Base-by-base conservation (phyloP, 345 rosid genomes). In the Melastoma malabathricum region DNA sequence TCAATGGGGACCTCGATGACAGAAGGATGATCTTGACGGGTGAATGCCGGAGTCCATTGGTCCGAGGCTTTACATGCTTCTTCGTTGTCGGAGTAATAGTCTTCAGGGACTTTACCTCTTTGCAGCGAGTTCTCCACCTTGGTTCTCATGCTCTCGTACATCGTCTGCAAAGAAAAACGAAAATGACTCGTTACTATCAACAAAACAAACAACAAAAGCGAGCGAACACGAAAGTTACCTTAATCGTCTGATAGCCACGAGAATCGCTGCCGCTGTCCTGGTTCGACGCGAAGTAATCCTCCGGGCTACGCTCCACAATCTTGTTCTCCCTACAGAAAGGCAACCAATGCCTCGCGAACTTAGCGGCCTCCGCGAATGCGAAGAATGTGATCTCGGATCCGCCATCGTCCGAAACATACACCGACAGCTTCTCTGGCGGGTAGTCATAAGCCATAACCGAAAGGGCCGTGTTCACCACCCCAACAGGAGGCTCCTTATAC, bases 351-450 rank as follows among this genome's bases (percentile, higher is more conserved):
- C 63, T 50, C 7, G 95, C 89, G 55, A 85, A 89, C 62, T 64
- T 65, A 5, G 83, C 82, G 3, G 85, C 93, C 52, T 85, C 95
- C 76, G 75, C 59, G 51, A 89, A 67, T 49, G 95, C 93, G 43
- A 75, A 89, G 15, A 89, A 70, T 6, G 95, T 89, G 48, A 82
- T 52, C 18, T 64, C 63, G 0, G 95, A 89, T 34, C 95, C 95
- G 13, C 93, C 95, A 16, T 89, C 97, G 60, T 89, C 97, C 1
- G 95, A 85, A 3, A 89, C 65, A 5, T 80, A 89, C 9, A 89
- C 72, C 10, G 95, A 75, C 18, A 83, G 22, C 72, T 79, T 89
- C 54, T 79, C 75, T 1, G 70, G 13, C 2, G 97, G 97, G 59
- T 89, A 89, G 23, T 81, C 82, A 15, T 79, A 89, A 1, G 82